Evolutionary conservation across 495 filamentous ascomycete species (phyloP).

Genomic region (Glarea lozoyensis): DNA sequence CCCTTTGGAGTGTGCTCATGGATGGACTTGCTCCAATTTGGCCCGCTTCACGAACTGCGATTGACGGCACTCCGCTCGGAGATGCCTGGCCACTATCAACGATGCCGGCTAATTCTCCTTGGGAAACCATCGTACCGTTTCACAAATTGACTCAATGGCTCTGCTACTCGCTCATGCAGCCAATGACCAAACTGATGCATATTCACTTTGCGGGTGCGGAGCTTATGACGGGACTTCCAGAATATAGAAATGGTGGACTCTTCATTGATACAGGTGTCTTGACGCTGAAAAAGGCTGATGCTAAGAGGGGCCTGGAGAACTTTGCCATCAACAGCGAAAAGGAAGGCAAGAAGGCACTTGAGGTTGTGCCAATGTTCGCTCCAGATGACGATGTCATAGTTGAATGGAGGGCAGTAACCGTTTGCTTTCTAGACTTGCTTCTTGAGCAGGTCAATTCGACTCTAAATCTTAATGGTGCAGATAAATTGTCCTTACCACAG

Average conservation of each 20-base stretch:
- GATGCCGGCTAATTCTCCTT: conserved; percentile 47
- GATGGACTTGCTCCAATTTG: conserved; percentile 81
- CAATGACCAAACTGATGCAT: conserved; percentile 68
- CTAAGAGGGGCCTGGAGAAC: conserved; percentile 56
- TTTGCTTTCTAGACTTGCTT: conserved; percentile 75
- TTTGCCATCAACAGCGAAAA: conserved; percentile 66
- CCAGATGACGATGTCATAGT: conserved; percentile 79
- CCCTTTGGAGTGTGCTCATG: conserved; percentile 84
- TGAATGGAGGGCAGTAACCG: conserved; percentile 76
- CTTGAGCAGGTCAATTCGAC: conserved; percentile 48
- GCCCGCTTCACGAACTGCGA: conserved; percentile 79
- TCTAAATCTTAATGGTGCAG: conserved; percentile 38
- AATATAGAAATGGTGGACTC: conserved; percentile 82
- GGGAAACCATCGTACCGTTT: conserved; percentile 94
- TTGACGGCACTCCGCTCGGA: conserved; percentile 82
- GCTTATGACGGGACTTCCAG: conserved; percentile 73
- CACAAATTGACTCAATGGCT: conserved; percentile 91
- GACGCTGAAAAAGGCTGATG: conserved; percentile 57
- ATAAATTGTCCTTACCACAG: conserved; percentile 64
- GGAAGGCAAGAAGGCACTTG: conserved; percentile 56
- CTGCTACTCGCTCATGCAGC: conserved; percentile 80
- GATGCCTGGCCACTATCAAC: conserved; percentile 88
- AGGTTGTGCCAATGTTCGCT: conserved; percentile 61
- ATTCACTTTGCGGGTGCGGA: conserved; percentile 71
- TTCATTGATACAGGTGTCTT: conserved; percentile 77